These are phyloP conservation scores for Tardiomyces blankii DNA, from an alignment of 1,139 yeast species.

Conservation along the genomic window DNA sequence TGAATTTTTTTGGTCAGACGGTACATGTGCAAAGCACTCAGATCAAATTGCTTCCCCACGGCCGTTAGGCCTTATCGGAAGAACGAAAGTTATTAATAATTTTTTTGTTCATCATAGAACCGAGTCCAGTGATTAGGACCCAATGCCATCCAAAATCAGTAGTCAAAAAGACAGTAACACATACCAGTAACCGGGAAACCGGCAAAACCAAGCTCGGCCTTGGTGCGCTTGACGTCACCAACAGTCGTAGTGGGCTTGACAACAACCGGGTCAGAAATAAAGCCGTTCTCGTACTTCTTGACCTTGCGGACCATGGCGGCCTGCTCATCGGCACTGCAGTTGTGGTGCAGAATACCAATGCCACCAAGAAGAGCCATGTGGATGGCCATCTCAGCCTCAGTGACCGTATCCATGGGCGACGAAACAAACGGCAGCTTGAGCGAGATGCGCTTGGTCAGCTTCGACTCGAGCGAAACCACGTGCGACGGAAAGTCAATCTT, in stretches of 20 bases:
- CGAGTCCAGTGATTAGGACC: too few relatives aligned
- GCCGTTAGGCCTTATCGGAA: constrained; percentile 97
- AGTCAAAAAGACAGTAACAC: constrained; percentile 29
- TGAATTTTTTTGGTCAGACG: too few relatives aligned
- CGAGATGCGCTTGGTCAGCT: constrained; percentile 81
- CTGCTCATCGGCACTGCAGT: constrained; percentile 93
- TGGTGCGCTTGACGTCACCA: constrained; percentile 67
- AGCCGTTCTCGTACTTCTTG: constrained; percentile 94
- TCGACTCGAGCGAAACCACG: constrained; percentile 66
- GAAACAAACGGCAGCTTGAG: constrained; percentile 92
- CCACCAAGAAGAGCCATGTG: constrained; percentile 98
- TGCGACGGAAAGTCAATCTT: constrained; percentile 83
- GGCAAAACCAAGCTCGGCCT: constrained; percentile 74
- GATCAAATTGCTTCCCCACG: constrained; percentile 63
- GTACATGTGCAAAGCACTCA: constrained; percentile 1
- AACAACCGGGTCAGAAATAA: constrained; percentile 89
- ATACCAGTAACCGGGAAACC: constrained; percentile 99
- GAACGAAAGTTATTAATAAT: constrained; percentile 92
- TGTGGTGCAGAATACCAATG: constrained; percentile 97
- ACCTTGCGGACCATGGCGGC: constrained; percentile 97
- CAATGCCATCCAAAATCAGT: too few relatives aligned
- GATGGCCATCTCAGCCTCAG: constrained; percentile 96
- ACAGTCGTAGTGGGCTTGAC: constrained; percentile 67
- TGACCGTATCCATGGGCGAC: constrained; percentile 99
- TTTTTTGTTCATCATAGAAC: constrained; percentile 40